Percentiles rank a stretch among this genome's conserved stretches.
phyloP scores from a whole-genome alignment of 2,329 filamentous ascomycete species.

The Ophiostoma quercus region DNA sequence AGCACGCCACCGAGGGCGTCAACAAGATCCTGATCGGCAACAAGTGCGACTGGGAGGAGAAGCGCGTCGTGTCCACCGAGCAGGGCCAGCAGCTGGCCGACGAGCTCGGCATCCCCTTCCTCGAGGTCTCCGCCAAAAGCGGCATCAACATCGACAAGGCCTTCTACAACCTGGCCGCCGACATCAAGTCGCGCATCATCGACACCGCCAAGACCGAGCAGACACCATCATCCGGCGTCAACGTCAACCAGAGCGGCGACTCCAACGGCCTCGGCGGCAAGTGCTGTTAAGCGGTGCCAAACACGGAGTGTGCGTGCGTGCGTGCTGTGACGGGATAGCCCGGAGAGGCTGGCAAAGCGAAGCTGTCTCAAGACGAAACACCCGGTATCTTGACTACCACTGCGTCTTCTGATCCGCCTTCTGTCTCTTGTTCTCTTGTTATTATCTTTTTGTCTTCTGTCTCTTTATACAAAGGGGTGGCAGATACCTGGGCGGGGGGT shows the following conservation, averaged over 20 bases:
- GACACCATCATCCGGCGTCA: slow-evolving; percentile 54
- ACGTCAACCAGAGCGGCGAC: slow-evolving; percentile 56
- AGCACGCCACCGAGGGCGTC: slow-evolving; percentile 96
- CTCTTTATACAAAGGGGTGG: slow-evolving; percentile 16
- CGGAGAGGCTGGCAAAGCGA: not conserved
- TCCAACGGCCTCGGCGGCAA: slow-evolving; percentile 56
- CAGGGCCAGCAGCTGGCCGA: slow-evolving; percentile 89
- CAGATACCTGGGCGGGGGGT: slow-evolving; percentile 25
- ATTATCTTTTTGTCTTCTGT: slow-evolving; percentile 12
- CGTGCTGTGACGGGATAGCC: not conserved
- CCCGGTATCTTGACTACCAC: not conserved
- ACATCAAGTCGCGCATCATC: slow-evolving; percentile 98
- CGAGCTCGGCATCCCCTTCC: slow-evolving; percentile 94
- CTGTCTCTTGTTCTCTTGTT: slow-evolving; percentile 12
- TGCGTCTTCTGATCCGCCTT: not conserved
- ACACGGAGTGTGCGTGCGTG: not conserved
- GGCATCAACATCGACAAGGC: slow-evolving; percentile 99
- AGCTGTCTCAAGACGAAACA: not conserved
- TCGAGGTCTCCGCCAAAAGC: slow-evolving; percentile 97
- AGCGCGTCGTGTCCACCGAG: slow-evolving; percentile 88
- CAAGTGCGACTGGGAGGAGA: slow-evolving; percentile 99
- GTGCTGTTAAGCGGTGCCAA: slow-evolving; percentile 59
- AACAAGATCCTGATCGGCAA: slow-evolving; percentile 99
- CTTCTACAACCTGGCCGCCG: slow-evolving; percentile 88
- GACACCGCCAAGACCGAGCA: slow-evolving; percentile 79